A percentile compares a stretch with the other conserved stretches of the same genome.
phyloP scores from a whole-genome alignment of 192 early-diverging fungal genomes.

The Coemansia sp. region DNA sequence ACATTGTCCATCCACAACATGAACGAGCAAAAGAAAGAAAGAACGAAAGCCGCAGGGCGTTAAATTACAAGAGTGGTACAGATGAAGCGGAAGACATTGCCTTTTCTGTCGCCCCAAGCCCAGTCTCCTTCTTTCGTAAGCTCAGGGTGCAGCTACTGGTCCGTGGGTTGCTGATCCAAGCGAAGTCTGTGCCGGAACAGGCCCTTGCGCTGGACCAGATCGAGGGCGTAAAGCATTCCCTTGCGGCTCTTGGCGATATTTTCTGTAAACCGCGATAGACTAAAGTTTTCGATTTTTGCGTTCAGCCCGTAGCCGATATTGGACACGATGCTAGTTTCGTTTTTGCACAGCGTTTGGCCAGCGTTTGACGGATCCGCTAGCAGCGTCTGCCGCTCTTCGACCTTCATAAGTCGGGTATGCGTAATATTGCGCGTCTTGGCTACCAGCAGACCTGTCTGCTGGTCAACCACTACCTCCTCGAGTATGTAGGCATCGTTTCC shows the following conservation, averaged over 20 bases:
- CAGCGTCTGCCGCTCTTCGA: slow-evolving; percentile 90
- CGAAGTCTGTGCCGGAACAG: slow-evolving; percentile 45
- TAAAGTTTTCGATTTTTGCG: slow-evolving; percentile 85
- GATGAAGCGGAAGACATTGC: not conserved
- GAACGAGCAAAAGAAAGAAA: not conserved
- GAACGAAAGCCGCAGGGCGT: not conserved
- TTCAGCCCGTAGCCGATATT: slow-evolving; percentile 86
- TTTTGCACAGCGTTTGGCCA: slow-evolving; percentile 72
- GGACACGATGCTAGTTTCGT: slow-evolving; percentile 86
- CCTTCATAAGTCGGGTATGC: slow-evolving; percentile 89
- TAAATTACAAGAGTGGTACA: slow-evolving; percentile 3
- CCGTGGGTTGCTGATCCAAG: slow-evolving; percentile 18
- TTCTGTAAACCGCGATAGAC: slow-evolving; percentile 81
- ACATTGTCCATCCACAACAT: not conserved
- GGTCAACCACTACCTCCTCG: slow-evolving; percentile 88
- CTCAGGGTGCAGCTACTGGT: not conserved
- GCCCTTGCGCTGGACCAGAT: slow-evolving; percentile 52
- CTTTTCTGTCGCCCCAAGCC: not conserved
- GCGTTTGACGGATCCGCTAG: slow-evolving; percentile 56
- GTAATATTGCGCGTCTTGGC: slow-evolving; percentile 88
- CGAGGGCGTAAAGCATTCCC: slow-evolving; percentile 58
- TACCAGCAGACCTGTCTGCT: slow-evolving; percentile 72
- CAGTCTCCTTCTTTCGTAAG: not conserved
- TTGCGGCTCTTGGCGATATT: slow-evolving; percentile 58
- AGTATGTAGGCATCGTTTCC: slow-evolving; percentile 87